Conservation (phyloP, 371 early-diverging fungal genomes). For the Saksenaea vasiformis region DNA sequence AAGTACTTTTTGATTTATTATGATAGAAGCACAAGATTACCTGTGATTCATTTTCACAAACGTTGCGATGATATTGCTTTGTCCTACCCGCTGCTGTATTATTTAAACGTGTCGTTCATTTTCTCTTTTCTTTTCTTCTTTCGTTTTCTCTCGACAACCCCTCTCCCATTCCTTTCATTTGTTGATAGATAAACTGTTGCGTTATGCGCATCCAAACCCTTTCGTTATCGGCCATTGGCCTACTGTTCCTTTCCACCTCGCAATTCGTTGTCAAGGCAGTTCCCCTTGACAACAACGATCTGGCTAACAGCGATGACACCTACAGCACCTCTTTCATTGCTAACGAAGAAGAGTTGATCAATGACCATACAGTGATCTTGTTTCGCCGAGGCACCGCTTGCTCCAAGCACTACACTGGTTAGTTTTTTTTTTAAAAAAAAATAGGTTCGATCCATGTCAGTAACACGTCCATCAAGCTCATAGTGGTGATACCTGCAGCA, state of each 20-base stretch:
- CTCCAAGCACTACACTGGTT: conserved; percentile 22
- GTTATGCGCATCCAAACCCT: conserved; percentile 12
- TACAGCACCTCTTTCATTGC: conserved; percentile 20
- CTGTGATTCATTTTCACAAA: neutral
- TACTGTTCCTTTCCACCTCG: conserved; percentile 18
- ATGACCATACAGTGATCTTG: conserved; percentile 14
- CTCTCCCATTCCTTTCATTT: conserved; percentile 12
- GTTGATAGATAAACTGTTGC: conserved; percentile 1
- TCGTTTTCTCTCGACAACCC: neutral
- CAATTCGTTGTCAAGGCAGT: conserved; percentile 11
- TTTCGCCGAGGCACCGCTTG: conserved; percentile 16
- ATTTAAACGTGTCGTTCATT: conserved; percentile 18
- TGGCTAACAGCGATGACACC: neutral
- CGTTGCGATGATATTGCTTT: neutral
- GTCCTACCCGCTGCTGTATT: neutral
- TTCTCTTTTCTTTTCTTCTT: conserved; percentile 13
- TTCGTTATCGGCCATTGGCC: conserved; percentile 25
- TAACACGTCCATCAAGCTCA: conserved; percentile 6
- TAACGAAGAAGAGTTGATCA: conserved; percentile 26
- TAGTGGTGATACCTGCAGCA: conserved; percentile 20
- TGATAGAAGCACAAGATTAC: neutral
- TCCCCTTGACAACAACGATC: neutral
- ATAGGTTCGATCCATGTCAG: neutral
- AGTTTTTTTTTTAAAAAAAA: neutral
- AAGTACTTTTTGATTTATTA: neutral